These are phyloP conservation scores for Lentinula raphanica DNA, from an alignment of 768 basidiomycete species.

Conservation along the genomic window DNA sequence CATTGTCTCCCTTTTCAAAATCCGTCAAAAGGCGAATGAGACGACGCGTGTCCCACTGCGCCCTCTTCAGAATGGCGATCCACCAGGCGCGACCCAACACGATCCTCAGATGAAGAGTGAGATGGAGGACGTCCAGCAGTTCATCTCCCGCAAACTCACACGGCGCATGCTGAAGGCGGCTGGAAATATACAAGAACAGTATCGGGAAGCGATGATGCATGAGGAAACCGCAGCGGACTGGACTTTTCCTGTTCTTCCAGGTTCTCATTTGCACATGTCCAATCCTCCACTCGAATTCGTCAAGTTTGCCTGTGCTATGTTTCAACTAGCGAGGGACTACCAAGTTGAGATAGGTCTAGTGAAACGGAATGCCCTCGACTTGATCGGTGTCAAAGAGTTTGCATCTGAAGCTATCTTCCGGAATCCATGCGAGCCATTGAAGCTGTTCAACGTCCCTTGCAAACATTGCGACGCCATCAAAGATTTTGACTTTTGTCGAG, in stretches of 20 bases:
- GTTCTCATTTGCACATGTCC: slow-evolving; percentile 70
- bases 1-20: slow-evolving; percentile 78
- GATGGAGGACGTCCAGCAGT: slow-evolving; percentile 60
- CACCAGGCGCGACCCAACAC: slow-evolving; percentile 57
- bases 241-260: slow-evolving; percentile 82
- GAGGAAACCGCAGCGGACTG: slow-evolving; percentile 52
- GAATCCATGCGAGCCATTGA: slow-evolving; percentile 88
- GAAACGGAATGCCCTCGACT: slow-evolving; percentile 83
- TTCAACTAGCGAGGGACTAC: slow-evolving; percentile 75
- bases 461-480: slow-evolving; percentile 77
- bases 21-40: slow-evolving; percentile 59
- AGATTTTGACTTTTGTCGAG: slow-evolving; percentile 95
- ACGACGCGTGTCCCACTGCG: slow-evolving; percentile 66
- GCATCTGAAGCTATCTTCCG: slow-evolving; percentile 79
- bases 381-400: slow-evolving; percentile 84
- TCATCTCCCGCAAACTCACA: slow-evolving; percentile 77
- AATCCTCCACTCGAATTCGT: slow-evolving; percentile 86
- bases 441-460: slow-evolving; percentile 83
- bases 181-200: slow-evolving; percentile 52
- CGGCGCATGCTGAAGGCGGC: slow-evolving; percentile 72
- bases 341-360: slow-evolving; percentile 83
- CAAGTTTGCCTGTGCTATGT: slow-evolving; percentile 81
- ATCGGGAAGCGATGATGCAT: slow-evolving; percentile 55
- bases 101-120: slow-evolving; percentile 70
- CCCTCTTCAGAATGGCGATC: slow-evolving; percentile 54